These are phyloP conservation scores for Anisogramma anomala DNA, from an alignment of 2,329 filamentous ascomycete genomes.

Conservation along the genomic window DNA sequence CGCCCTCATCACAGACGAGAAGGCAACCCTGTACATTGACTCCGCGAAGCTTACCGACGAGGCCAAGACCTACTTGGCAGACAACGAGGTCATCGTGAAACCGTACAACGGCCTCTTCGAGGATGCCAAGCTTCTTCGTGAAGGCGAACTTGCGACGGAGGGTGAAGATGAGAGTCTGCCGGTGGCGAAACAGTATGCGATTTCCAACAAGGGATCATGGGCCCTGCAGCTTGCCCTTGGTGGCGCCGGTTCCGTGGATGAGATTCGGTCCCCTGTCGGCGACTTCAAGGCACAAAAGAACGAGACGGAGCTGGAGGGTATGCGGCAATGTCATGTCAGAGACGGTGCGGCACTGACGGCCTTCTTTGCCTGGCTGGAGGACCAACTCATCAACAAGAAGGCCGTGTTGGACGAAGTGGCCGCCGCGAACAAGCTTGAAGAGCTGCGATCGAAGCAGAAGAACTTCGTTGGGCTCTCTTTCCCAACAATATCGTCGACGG, in stretches of 20 bases:
- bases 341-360: conserved; percentile 84
- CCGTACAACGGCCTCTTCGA: conserved; percentile 74
- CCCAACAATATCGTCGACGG: conserved; percentile 90
- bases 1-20: conserved; percentile 67
- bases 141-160: no score
- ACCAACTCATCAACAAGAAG: conserved; percentile 67
- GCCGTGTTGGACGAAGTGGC: conserved; percentile 73
- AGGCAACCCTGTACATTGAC: conserved; percentile 75
- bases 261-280: conserved; percentile 73
- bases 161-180: conserved; percentile 19
- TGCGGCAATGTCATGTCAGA: conserved; percentile 86
- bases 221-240: conserved; percentile 78
- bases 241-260: conserved; percentile 74
- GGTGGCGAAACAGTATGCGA: conserved; percentile 55
- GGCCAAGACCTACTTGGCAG: conserved; percentile 56
- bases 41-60: conserved; percentile 61
- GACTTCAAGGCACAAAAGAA: conserved; percentile 96
- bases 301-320: conserved; percentile 74
- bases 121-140: no score
- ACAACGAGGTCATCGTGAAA: conserved; percentile 59
- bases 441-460: conserved; percentile 54
- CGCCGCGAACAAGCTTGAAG: conserved; percentile 83
- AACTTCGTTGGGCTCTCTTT: conserved; percentile 87
- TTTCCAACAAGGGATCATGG: conserved; percentile 89
- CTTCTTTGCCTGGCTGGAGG: conserved; percentile 94